Base-by-base conservation (phyloP, 2,329 filamentous ascomycete species). In the Aspergillus sp. region DNA sequence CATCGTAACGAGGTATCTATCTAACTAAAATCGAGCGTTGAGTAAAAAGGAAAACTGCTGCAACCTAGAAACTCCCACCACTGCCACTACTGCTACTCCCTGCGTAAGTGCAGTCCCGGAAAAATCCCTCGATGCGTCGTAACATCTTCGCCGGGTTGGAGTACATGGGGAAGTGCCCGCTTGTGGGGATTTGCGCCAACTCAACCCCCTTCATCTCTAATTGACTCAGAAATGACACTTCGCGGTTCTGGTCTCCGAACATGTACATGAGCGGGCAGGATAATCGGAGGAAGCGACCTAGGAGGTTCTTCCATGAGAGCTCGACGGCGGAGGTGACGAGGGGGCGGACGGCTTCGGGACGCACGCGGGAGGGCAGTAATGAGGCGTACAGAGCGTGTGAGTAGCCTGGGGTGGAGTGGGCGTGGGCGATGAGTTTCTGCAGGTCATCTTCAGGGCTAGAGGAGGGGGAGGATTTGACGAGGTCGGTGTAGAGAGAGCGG, bases 61-160 rank as follows among this genome's bases (percentile, higher is more conserved):
- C 32, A 13, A 1, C 19, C 19, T 45, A 45, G 17, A 45, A 45
- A 45, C 41, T 45, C 19, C 19, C 10, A 13, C 41, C 41, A 23
- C 41, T 45, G 19, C n/a, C 41, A 45, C 41, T 45, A 45, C 41
- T 45, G 19, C 5, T 45, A 13, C 41, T 45, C 5, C 41, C 19
- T 3, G 19, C 41, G 10, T 19, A 45, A 45, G n/a, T 45, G 12
- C 47, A 50, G n/a, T 50, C 47, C 8, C 47, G 23, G 15, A 55
- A 15, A 30, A 55, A 55, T 10, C 52, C 52, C 21, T 30, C 52
- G 13, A 55, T 45, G 38, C 52, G 52, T 13, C 38, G 12, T n/a
- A 30, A 43, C 52, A 55, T 55, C 23, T 55, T 43, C 3, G 39
- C 52, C 9, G 52, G 38, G 21, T 55, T 55, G 19, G 52, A 55